Conservation (phyloP, 495 filamentous ascomycete genomes). For the Aspergillus sparsus region DNA sequence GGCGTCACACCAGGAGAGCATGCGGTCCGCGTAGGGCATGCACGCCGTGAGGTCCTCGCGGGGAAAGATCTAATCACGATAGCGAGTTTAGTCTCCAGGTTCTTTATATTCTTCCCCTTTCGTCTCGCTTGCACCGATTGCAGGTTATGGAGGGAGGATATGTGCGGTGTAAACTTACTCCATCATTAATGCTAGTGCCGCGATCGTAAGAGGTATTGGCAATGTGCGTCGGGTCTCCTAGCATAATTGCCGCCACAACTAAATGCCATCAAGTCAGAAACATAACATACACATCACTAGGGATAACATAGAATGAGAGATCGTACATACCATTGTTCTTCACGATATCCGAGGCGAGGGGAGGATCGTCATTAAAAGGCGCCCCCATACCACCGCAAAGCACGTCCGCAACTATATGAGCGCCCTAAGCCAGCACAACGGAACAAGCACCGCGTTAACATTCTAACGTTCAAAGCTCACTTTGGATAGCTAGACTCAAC, state of each 20-base stretch:
- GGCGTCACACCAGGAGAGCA: background rate
- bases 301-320: background rate
- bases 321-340: background rate
- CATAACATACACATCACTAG: background rate
- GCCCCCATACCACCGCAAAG: background rate
- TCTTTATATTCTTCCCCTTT: no score
- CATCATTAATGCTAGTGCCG: background rate
- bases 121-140: no score
- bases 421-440: background rate
- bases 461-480: background rate
- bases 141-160: background rate
- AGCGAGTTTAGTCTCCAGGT: no score
- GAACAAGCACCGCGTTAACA: background rate
- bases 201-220: background rate
- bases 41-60: background rate
- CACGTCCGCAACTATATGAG: background rate
- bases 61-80: background rate
- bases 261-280: background rate
- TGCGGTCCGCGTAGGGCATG: background rate
- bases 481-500: background rate
- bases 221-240: background rate
- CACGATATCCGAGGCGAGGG: background rate
- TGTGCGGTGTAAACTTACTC: background rate
- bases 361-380: background rate
- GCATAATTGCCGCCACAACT: background rate